Percentiles rank a stretch among this genome's conserved stretches.
Evolutionary conservation across 1,284 basidiomycete genomes (phyloP).

Genomic region (Tilletia horrida): DNA sequence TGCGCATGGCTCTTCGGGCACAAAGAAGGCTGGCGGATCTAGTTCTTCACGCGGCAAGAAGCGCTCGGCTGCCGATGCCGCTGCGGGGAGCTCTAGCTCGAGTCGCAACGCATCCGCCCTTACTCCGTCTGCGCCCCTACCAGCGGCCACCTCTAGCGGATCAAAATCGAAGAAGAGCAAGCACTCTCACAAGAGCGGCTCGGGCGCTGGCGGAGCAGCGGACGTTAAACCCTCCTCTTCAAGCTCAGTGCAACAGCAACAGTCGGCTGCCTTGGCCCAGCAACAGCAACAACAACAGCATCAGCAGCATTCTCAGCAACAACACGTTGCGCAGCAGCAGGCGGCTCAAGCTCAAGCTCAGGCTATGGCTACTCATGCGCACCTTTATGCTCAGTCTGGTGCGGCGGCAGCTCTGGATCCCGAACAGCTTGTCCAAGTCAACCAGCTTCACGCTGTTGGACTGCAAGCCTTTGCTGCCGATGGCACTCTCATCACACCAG

Average conservation of each 20-base stretch:
- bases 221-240: neutral
- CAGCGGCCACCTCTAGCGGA: slow-evolving; percentile 35
- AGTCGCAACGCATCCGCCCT: slow-evolving; percentile 22
- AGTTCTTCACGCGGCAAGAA: slow-evolving; percentile 58
- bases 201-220: slow-evolving; percentile 10
- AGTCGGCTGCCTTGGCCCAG: slow-evolving; percentile 16
- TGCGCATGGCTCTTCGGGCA: neutral
- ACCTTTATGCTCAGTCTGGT: slow-evolving; percentile 4
- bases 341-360: neutral
- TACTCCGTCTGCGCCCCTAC: slow-evolving; percentile 15
- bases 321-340: neutral
- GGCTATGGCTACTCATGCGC: neutral
- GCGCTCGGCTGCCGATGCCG: slow-evolving; percentile 64
- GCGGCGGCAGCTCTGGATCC: slow-evolving; percentile 5
- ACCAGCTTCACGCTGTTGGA: slow-evolving; percentile 22
- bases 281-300: slow-evolving; percentile 20
- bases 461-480: slow-evolving; percentile 15
- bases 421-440: slow-evolving; percentile 7
- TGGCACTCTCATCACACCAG: slow-evolving; percentile 13
- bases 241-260: slow-evolving; percentile 18
- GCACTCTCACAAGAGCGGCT: slow-evolving; percentile 36
- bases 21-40: neutral
- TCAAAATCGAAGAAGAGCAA: slow-evolving; percentile 42
- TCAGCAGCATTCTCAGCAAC: slow-evolving; percentile 21
- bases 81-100: slow-evolving; percentile 39